phyloP scores from a whole-genome alignment of 139 green algal species.

The Chlorella sp. region DNA sequence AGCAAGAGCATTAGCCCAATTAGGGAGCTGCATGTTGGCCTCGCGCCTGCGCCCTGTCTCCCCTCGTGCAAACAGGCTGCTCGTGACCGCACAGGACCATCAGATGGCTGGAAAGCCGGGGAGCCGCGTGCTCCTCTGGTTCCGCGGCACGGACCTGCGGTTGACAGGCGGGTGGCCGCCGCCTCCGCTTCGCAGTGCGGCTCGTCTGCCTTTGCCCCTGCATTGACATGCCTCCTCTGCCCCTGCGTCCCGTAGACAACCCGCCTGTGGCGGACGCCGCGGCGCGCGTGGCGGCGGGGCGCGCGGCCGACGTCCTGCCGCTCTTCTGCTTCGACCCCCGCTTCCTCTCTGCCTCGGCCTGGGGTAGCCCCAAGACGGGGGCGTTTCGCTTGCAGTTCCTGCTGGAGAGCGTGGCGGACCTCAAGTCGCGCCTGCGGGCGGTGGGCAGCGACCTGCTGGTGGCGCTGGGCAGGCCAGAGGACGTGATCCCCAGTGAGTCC shows the following conservation, averaged over 20 bases:
- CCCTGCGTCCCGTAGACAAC: too few species aligned
- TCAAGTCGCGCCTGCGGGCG: conserved; percentile 58
- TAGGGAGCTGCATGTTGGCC: too few species aligned
- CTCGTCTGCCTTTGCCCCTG: too few species aligned
- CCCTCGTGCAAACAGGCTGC: too few species aligned
- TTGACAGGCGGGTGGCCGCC: too few species aligned
- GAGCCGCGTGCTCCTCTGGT: conserved; percentile 79
- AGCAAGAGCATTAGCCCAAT: too few species aligned
- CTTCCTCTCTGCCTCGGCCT: conserved; percentile 55
- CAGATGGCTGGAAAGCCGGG: neutral
- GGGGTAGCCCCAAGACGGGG: conserved; percentile 71
- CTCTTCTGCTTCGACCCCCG: conserved; percentile 93
- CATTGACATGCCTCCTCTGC: too few species aligned
- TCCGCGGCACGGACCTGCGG: conserved; percentile 86
- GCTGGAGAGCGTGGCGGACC: conserved; percentile 80
- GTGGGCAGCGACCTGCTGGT: conserved; percentile 82
- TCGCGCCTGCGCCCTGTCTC: too few species aligned
- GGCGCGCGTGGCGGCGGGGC: conserved; percentile 46
- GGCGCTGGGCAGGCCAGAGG: conserved; percentile 75
- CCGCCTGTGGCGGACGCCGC: conserved; percentile 65
- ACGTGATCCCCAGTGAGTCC: conserved; percentile 64
- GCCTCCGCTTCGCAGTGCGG: too few species aligned
- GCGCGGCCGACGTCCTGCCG: conserved; percentile 78
- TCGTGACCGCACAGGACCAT: too few species aligned
- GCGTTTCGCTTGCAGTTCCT: conserved; percentile 78